Evolutionary conservation across 176 grass and related monocot genomes (phyloP).

Genomic region (Pharus latifolius): DNA sequence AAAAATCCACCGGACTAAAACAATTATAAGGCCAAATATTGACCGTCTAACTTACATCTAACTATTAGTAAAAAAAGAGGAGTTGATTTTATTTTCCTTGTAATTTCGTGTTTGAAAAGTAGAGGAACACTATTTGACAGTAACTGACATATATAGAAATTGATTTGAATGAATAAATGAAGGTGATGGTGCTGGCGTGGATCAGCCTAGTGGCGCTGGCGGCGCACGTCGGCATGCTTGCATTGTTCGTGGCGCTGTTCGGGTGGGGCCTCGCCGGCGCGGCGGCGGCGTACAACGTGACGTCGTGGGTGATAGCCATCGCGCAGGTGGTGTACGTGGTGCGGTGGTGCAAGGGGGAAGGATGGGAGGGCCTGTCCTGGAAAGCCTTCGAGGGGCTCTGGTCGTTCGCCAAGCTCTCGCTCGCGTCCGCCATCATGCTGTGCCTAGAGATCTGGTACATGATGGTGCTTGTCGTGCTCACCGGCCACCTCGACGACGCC

Average conservation of each 20-base stretch:
- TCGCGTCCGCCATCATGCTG: slow-evolving; percentile 73
- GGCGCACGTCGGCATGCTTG: slow-evolving; percentile 38
- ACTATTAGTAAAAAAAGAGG: no score
- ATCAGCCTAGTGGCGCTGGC: slow-evolving; percentile 43
- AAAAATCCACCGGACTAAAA: no score
- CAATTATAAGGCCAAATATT: no score
- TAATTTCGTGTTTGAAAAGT: no score
- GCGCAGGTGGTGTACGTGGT: slow-evolving; percentile 64
- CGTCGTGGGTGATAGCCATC: slow-evolving; percentile 33
- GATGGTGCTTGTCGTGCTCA: slow-evolving; percentile 88
- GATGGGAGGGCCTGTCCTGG: slow-evolving; percentile 56
- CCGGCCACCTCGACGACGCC: slow-evolving; percentile 69
- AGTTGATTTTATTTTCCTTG: no score
- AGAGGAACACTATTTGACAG: no score
- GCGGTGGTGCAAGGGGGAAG: slow-evolving; percentile 40
- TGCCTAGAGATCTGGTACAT: slow-evolving; percentile 93
- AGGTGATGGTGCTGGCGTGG: slow-evolving; percentile 52
- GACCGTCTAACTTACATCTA: no score
- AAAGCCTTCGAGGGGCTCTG: slow-evolving; percentile 45
- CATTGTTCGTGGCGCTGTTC: slow-evolving; percentile 43
- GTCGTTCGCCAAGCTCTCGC: slow-evolving; percentile 57
- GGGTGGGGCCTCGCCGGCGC: slow-evolving; percentile 51
- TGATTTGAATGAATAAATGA: no score
- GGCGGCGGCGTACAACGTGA: slow-evolving; percentile 46
- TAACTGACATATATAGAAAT: no score